Evolutionary conservation across 2,329 filamentous ascomycete genomes (phyloP).

Genomic region (Ascochyta clinopodiicola): DNA sequence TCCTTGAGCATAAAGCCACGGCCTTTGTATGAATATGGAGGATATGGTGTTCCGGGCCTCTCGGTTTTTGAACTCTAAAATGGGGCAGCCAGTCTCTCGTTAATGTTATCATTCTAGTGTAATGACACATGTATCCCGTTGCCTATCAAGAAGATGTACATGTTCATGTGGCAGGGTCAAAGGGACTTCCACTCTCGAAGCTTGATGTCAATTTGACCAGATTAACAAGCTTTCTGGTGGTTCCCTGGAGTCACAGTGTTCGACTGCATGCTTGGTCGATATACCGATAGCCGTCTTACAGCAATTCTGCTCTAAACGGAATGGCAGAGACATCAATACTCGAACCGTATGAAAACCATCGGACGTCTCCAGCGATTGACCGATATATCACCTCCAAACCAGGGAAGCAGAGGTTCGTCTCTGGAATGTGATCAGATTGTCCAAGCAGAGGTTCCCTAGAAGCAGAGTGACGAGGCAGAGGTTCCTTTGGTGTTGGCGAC

Average conservation of each 20-base stretch:
- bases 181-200: too few species aligned
- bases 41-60: slow-evolving; percentile 13
- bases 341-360: too few species aligned
- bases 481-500: not conserved
- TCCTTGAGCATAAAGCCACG: slow-evolving; percentile 7
- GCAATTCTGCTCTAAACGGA: not conserved
- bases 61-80: slow-evolving; percentile 27
- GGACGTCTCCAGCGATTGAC: too few species aligned
- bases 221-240: not conserved
- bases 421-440: not conserved
- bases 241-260: too few species aligned
- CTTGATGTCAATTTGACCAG: not conserved
- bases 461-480: not conserved
- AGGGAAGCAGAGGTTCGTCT: not conserved
- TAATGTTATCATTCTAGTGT: slow-evolving; percentile 38
- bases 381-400: not conserved
- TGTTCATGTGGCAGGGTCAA: too few species aligned
- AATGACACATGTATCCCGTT: slow-evolving; percentile 47
- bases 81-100: slow-evolving; percentile 46
- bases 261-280: not conserved
- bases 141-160: slow-evolving; percentile 37
- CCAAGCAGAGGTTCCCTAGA: not conserved
- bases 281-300: not conserved
- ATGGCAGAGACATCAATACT: too few species aligned
- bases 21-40: slow-evolving; percentile 25